phyloP scores from a whole-genome alignment of 768 basidiomycete genomes.

The Symmetrospora coprosmae region DNA sequence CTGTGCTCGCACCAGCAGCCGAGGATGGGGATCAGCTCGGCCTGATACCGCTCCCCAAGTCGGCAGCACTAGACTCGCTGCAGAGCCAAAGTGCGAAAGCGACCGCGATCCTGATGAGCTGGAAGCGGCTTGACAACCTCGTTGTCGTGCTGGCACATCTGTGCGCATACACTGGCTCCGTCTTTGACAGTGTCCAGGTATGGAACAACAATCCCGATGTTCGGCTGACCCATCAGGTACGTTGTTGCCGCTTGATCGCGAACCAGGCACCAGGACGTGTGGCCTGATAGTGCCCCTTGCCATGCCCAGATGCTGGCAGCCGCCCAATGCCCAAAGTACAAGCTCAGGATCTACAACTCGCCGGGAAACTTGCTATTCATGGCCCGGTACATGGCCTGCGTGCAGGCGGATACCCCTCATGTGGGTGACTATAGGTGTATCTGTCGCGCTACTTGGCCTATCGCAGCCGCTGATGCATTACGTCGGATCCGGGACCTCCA shows the following conservation, averaged over 20 bases:
- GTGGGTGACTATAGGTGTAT: slow-evolving; percentile 8
- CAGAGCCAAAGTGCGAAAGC: too few species aligned
- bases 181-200: slow-evolving; percentile 22
- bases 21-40: too few species aligned
- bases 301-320: slow-evolving; percentile 6
- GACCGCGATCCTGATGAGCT: slow-evolving; percentile 45
- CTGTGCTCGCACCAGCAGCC: too few species aligned
- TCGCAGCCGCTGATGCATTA: not conserved
- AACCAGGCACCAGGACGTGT: not conserved
- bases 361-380: slow-evolving; percentile 28
- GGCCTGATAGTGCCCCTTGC: not conserved
- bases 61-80: too few species aligned
- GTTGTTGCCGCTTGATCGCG: not conserved
- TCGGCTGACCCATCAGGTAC: slow-evolving; percentile 8
- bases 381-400: slow-evolving; percentile 29
- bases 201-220: slow-evolving; percentile 33
- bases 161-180: slow-evolving; percentile 21
- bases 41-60: too few species aligned
- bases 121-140: slow-evolving; percentile 54
- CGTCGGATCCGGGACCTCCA: too few species aligned
- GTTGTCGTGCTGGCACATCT: slow-evolving; percentile 42
- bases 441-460: not conserved
- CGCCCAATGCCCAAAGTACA: slow-evolving; percentile 15
- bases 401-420: slow-evolving; percentile 6
- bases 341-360: slow-evolving; percentile 30